Percentiles rank a stretch among this genome's conserved stretches.
Evolutionary conservation across 1,284 basidiomycete species (phyloP).

Genomic region (Ceratobasidium theobromae): DNA sequence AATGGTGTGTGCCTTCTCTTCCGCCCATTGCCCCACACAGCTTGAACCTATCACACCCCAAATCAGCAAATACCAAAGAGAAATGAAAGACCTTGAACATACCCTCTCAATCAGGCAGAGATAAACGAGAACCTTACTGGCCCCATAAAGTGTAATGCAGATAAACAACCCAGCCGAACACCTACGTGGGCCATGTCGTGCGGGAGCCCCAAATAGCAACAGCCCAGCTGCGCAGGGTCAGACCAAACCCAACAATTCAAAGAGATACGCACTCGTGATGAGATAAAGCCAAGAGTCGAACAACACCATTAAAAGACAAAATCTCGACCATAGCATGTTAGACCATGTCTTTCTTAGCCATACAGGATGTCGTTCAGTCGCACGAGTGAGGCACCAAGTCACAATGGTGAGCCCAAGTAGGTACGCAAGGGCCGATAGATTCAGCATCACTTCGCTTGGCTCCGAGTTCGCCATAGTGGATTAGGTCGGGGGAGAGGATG

Average conservation of each 20-base stretch:
- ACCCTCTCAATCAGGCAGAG: slow-evolving; percentile 19
- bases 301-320: slow-evolving; percentile 2
- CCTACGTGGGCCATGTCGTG: neutral
- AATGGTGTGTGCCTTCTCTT: slow-evolving; percentile 5
- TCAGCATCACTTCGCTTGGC: slow-evolving; percentile 13
- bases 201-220: neutral
- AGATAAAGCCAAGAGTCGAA: slow-evolving; percentile 18
- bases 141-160: slow-evolving; percentile 4
- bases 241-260: too few relatives aligned
- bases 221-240: neutral
- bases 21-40: slow-evolving; percentile 3
- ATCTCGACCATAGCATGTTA: slow-evolving; percentile 8
- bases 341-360: neutral
- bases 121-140: slow-evolving; percentile 11
- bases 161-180: slow-evolving; percentile 3
- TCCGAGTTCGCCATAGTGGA: too few relatives aligned
- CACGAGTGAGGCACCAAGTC: neutral
- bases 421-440: slow-evolving; percentile 14
- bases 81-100: too few relatives aligned
- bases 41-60: neutral
- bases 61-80: neutral
- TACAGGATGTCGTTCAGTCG: neutral
- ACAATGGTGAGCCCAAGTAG: slow-evolving; percentile 5
- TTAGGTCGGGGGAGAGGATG: too few relatives aligned
- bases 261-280: slow-evolving; percentile 7